Evolutionary conservation across 768 basidiomycete genomes (phyloP).

Genomic region (Kwoniella sp.): DNA sequence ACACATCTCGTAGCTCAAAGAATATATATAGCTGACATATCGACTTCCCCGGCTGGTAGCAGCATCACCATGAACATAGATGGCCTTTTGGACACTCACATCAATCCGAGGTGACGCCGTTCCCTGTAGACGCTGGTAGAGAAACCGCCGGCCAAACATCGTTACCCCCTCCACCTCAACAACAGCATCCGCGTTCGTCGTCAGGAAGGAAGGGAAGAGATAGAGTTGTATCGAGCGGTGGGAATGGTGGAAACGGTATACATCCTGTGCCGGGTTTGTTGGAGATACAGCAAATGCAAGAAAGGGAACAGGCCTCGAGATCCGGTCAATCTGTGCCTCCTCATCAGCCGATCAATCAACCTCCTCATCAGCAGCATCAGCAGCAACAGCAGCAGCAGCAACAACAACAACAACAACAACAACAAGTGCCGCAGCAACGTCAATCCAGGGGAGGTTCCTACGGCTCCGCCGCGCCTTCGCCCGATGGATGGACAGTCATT

Average conservation of each 20-base stretch:
- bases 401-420: not conserved
- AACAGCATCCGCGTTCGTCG: not conserved
- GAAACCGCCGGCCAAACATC: constrained; percentile 10
- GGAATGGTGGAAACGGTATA: not conserved
- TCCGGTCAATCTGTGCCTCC: not conserved
- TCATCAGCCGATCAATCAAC: not conserved
- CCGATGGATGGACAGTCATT: constrained; percentile 9
- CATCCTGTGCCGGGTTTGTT: constrained; percentile 29
- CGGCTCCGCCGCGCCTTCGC: not conserved
- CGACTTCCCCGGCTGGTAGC: not conserved
- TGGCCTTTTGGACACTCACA: constrained; percentile 20
- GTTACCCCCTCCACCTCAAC: constrained; percentile 15
- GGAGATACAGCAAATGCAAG: constrained; percentile 33
- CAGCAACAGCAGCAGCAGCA: constrained; percentile 21
- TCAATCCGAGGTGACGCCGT: constrained; percentile 34
- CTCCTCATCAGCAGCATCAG: too few species aligned
- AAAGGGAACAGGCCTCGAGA: constrained; percentile 25
- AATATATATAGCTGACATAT: not conserved
- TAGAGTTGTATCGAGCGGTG: constrained; percentile 11
- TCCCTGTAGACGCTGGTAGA: constrained; percentile 37
- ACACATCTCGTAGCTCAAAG: too few species aligned
- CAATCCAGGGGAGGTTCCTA: constrained; percentile 11
- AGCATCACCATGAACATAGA: constrained; percentile 25
- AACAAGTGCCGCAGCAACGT: not conserved
- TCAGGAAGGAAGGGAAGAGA: constrained; percentile 26